phyloP scores from a whole-genome alignment of 345 rosid genomes.

The Physaria fendleri region DNA sequence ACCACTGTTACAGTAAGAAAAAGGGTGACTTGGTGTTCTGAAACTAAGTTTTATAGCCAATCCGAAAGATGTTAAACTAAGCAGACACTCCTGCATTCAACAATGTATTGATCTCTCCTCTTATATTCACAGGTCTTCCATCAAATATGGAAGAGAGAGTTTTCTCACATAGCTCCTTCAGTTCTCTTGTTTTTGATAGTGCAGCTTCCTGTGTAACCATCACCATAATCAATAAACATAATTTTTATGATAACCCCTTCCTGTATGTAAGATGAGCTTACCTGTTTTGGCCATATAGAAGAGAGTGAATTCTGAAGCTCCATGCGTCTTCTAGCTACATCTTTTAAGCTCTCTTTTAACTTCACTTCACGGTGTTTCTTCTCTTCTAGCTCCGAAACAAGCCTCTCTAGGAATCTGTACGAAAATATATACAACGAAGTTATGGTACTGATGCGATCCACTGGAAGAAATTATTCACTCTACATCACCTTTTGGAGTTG shows the following conservation, averaged over 20 bases:
- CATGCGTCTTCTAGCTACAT: conserved; percentile 70
- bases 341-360: conserved; percentile 76
- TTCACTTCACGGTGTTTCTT: conserved; percentile 79
- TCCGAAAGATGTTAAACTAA: conserved; percentile 21
- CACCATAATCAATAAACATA: not conserved
- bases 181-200: conserved; percentile 69
- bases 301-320: conserved; percentile 83
- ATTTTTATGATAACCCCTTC: not conserved
- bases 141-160: conserved; percentile 86
- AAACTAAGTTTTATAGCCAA: conserved; percentile 13
- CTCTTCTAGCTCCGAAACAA: conserved; percentile 72
- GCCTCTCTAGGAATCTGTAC: conserved; percentile 81
- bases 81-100: conserved; percentile 59
- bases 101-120: conserved; percentile 88
- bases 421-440: conserved; percentile 9
- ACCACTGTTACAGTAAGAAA: no score
- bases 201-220: conserved; percentile 73
- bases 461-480: not conserved
- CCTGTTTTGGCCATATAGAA: conserved; percentile 97
- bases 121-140: conserved; percentile 93
- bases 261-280: conserved; percentile 21
- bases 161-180: conserved; percentile 79
- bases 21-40: conserved; percentile 4
- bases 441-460: not conserved
- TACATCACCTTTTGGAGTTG: conserved; percentile 80